Percentiles rank a stretch among this genome's conserved stretches.
Evolutionary conservation across 345 rosid genomes (phyloP).

Genomic region (Carallia pectinifolia): DNA sequence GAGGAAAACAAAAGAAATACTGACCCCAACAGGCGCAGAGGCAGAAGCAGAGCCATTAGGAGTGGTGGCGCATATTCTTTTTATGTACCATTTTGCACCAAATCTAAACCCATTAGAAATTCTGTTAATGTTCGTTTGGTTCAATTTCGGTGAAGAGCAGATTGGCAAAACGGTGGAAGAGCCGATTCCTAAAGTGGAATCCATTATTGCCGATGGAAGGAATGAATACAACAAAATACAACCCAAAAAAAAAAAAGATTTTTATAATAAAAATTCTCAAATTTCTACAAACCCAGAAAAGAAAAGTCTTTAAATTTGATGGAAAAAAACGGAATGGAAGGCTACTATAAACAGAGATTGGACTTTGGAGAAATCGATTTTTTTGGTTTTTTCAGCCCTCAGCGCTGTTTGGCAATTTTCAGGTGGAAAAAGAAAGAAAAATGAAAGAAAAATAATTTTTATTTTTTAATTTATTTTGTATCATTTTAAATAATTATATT

Average conservation of each 20-base stretch:
- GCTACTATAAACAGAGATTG: background rate
- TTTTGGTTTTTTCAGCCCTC: background rate
- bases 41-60: slow-evolving; percentile 45
- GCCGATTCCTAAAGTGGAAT: slow-evolving; percentile 29
- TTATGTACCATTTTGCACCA: slow-evolving; percentile 5
- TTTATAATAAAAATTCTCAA: no score
- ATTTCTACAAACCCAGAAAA: background rate
- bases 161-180: slow-evolving; percentile 29
- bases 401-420: no score
- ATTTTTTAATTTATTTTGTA: no score
- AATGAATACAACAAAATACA: background rate
- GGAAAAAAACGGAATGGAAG: background rate
- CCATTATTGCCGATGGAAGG: slow-evolving; percentile 21
- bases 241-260: background rate
- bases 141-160: slow-evolving; percentile 27
- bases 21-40: slow-evolving; percentile 46
- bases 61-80: slow-evolving; percentile 19
- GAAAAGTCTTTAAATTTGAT: background rate
- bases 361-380: slow-evolving; percentile 37
- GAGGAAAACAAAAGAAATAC: background rate
- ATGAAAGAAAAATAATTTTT: no score
- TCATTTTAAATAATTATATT: no score
- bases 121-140: background rate
- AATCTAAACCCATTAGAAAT: slow-evolving; percentile 19
- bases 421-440: no score